Conservation (phyloP, 495 filamentous ascomycete species). For the Aspergillus haitiensis region DNA sequence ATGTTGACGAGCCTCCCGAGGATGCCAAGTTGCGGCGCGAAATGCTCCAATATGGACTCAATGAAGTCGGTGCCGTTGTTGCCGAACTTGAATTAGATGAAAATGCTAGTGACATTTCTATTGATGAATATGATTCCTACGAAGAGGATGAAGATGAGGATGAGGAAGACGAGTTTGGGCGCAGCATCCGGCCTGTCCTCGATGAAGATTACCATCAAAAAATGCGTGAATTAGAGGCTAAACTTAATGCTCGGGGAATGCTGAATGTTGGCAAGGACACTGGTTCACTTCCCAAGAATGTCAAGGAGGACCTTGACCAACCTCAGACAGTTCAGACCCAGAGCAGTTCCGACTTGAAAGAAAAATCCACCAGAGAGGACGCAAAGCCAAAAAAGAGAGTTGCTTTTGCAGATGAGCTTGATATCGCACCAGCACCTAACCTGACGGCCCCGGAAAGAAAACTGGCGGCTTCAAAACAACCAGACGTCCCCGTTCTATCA, state of each 20-base stretch:
- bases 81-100: slow-evolving; percentile 90
- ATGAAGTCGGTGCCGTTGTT: slow-evolving; percentile 84
- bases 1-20: slow-evolving; percentile 69
- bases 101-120: slow-evolving; percentile 55
- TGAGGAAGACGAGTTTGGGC: slow-evolving; percentile 68
- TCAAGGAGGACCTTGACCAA: slow-evolving; percentile 36
- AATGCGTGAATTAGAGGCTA: slow-evolving; percentile 83
- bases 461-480: slow-evolving; percentile 39
- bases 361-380: slow-evolving; percentile 16
- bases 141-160: slow-evolving; percentile 61
- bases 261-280: slow-evolving; percentile 53
- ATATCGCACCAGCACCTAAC: slow-evolving; percentile 59
- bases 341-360: slow-evolving; percentile 10
- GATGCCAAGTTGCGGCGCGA: slow-evolving; percentile 79
- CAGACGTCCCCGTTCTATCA: slow-evolving; percentile 33
- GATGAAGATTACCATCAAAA: slow-evolving; percentile 69
- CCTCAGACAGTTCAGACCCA: slow-evolving; percentile 24
- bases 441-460: slow-evolving; percentile 29
- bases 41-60: slow-evolving; percentile 87
- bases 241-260: slow-evolving; percentile 59
- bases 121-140: slow-evolving; percentile 51
- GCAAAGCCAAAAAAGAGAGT: slow-evolving; percentile 64
- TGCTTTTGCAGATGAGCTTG: slow-evolving; percentile 75
- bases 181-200: slow-evolving; percentile 60
- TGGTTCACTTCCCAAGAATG: slow-evolving; percentile 33